Conservation (phyloP, 768 basidiomycete species). For the Auricularia sp. region DNA sequence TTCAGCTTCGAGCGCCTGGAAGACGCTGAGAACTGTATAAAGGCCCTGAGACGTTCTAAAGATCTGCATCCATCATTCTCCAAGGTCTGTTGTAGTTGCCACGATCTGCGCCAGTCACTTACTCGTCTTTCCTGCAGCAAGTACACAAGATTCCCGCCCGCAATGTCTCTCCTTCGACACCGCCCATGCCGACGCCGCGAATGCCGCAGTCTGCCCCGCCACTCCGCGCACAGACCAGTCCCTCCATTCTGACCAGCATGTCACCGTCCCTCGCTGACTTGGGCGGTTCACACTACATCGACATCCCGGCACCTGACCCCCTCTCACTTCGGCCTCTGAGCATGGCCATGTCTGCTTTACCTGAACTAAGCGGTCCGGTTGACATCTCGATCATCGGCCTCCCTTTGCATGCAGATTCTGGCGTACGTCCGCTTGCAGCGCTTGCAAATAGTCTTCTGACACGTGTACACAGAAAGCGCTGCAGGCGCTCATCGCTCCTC, state of each 20-base stretch:
- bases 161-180: slow-evolving; percentile 36
- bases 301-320: background rate
- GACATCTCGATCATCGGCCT: slow-evolving; percentile 30
- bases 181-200: slow-evolving; percentile 10
- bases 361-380: background rate
- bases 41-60: slow-evolving; percentile 55
- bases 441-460: slow-evolving; percentile 1
- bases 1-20: slow-evolving; percentile 56
- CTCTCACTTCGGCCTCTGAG: background rate
- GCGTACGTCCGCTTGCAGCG: slow-evolving; percentile 27
- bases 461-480: slow-evolving; percentile 37
- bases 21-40: slow-evolving; percentile 66
- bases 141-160: slow-evolving; percentile 75
- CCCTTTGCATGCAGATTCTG: slow-evolving; percentile 59
- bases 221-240: slow-evolving; percentile 14
- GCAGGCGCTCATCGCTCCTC: slow-evolving; percentile 53
- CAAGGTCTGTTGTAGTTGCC: slow-evolving; percentile 41
- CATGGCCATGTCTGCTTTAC: background rate
- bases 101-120: slow-evolving; percentile 6
- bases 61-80: slow-evolving; percentile 83
- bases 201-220: slow-evolving; percentile 14
- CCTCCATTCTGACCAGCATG: background rate
- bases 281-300: background rate
- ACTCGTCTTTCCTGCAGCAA: slow-evolving; percentile 28
- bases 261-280: background rate